Conservation (phyloP, 495 filamentous ascomycete species). For the Tuber melanosporum region DNA sequence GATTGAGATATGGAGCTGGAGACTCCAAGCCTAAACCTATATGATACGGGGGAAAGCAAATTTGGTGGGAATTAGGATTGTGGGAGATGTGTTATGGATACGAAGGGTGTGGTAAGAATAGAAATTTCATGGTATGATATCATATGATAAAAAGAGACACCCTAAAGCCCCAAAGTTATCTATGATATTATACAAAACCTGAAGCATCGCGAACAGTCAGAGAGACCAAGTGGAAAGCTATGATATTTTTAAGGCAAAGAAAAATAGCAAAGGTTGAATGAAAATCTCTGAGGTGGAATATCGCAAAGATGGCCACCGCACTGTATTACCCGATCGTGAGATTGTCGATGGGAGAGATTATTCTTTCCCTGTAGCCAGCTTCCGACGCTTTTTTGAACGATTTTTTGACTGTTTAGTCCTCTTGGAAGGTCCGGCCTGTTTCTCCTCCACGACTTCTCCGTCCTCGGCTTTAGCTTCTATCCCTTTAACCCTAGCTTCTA, state of each 20-base stretch:
- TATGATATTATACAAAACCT: background rate
- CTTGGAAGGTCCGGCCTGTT: background rate
- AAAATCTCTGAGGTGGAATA: background rate
- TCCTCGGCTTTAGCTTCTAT: slow-evolving; percentile 12
- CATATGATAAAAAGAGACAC: background rate
- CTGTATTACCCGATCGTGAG: background rate
- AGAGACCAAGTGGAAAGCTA: background rate
- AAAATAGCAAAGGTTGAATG: background rate
- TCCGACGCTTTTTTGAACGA: background rate
- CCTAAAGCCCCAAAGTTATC: background rate
- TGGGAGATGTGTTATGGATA: background rate
- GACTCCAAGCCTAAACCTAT: background rate
- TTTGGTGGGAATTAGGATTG: background rate
- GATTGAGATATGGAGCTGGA: background rate
- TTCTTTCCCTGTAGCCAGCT: background rate
- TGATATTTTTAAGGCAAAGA: background rate
- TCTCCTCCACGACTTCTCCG: slow-evolving; percentile 38
- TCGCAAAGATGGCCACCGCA: background rate
- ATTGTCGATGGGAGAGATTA: background rate
- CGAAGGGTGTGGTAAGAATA: background rate
- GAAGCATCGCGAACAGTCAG: background rate
- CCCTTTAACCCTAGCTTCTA: slow-evolving; percentile 22
- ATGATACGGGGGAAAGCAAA: background rate
- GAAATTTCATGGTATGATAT: background rate
- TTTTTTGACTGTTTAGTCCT: background rate